Evolutionary conservation across 345 rosid species (phyloP).

Genomic region (Camelina hispida): DNA sequence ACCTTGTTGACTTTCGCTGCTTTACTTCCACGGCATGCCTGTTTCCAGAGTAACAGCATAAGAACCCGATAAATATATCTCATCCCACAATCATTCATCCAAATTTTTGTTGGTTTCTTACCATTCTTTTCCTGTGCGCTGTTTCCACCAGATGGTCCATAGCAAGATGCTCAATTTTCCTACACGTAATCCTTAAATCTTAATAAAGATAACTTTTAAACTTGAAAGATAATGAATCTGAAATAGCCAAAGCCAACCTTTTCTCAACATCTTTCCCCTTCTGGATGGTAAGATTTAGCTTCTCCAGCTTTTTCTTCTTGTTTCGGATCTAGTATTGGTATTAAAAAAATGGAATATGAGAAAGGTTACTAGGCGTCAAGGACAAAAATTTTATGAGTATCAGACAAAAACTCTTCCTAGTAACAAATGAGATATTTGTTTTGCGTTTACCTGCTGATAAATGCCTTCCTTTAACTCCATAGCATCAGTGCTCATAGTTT

Average conservation of each 20-base stretch:
- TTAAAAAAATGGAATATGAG: conserved; percentile 19
- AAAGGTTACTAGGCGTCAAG: conserved; percentile 1
- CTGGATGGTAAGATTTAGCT: conserved; percentile 61
- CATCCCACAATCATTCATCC: conserved; percentile 19
- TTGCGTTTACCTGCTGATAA: conserved; percentile 64
- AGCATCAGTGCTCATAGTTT: conserved; percentile 66
- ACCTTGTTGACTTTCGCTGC: conserved; percentile 73
- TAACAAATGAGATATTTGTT: background rate
- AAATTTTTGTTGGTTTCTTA: conserved; percentile 33
- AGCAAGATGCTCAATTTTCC: conserved; percentile 74
- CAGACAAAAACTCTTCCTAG: background rate
- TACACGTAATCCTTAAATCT: conserved; percentile 49
- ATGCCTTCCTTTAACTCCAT: conserved; percentile 71
- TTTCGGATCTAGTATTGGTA: conserved; percentile 55
- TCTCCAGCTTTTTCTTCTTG: conserved; percentile 67
- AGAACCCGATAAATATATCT: conserved; percentile 3
- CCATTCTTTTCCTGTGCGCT: conserved; percentile 85
- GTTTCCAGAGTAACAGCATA: conserved; percentile 30
- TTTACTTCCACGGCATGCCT: conserved; percentile 82
- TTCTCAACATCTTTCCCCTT: conserved; percentile 60
- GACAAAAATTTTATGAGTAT: conserved; percentile 12
- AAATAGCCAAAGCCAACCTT: conserved; percentile 54
- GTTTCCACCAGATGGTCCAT: conserved; percentile 87
- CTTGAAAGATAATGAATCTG: conserved; percentile 3
- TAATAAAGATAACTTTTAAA: conserved; percentile 31